phyloP scores from a whole-genome alignment of 164 flowering plant genomes.

The Magnolia changhungtana region DNA sequence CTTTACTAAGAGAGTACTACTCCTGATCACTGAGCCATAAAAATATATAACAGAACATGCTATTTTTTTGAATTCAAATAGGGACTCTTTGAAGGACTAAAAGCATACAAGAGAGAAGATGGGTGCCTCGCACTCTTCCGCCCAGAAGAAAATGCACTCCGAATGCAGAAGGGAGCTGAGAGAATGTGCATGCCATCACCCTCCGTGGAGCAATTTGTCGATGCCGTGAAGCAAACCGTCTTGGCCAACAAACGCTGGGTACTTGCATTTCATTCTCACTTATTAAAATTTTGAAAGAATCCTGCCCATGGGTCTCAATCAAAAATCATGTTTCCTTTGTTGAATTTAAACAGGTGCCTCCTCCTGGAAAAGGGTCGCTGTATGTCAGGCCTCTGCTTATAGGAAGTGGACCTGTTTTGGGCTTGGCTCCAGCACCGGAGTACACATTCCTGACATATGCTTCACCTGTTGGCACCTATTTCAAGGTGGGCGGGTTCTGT shows the following conservation, averaged over 20 bases:
- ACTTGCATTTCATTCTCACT: conserved; percentile 7
- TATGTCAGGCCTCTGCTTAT: conserved; percentile 83
- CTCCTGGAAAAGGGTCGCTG: conserved; percentile 82
- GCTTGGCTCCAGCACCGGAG: conserved; percentile 80
- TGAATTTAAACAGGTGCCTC: conserved; percentile 60
- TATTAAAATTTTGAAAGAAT: neutral
- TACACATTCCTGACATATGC: conserved; percentile 76
- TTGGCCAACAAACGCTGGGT: conserved; percentile 84
- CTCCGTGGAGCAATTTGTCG: conserved; percentile 66
- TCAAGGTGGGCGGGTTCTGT: conserved; percentile 45
- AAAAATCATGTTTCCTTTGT: neutral
- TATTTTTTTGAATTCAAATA: conserved; percentile 15
- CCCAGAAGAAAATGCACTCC: conserved; percentile 72
- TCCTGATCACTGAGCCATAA: neutral
- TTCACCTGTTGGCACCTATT: conserved; percentile 90
- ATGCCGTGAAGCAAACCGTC: conserved; percentile 74
- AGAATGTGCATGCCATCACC: conserved; percentile 94
- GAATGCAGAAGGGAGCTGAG: conserved; percentile 78
- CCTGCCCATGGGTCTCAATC: neutral
- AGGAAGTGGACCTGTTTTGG: conserved; percentile 78
- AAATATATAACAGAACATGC: neutral
- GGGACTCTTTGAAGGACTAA: conserved; percentile 87
- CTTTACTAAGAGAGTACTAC: neutral
- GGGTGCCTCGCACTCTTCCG: conserved; percentile 68
- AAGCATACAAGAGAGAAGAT: conserved; percentile 65